phyloP scores from a whole-genome alignment of 2,329 filamentous ascomycete species.

The Zasmidium citrigriseum region DNA sequence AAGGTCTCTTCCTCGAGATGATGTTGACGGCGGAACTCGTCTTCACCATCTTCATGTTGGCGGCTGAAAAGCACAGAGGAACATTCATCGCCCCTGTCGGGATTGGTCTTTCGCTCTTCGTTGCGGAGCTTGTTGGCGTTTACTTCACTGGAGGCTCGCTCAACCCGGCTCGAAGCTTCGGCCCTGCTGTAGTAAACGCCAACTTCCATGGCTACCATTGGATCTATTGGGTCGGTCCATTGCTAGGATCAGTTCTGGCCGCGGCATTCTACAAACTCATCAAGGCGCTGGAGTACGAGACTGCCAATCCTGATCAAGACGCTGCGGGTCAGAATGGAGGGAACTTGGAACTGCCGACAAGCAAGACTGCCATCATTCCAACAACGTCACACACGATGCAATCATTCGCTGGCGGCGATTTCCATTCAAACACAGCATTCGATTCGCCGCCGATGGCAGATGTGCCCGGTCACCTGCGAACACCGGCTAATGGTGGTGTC shows the following conservation, averaged over 20 bases:
- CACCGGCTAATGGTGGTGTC: no score
- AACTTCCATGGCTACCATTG: conserved; percentile 35
- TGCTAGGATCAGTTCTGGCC: conserved; percentile 32
- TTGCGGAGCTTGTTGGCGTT: conserved; percentile 24
- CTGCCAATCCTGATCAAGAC: conserved; percentile 30
- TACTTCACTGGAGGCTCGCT: conserved; percentile 36
- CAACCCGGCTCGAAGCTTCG: conserved; percentile 38
- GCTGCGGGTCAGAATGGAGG: not conserved
- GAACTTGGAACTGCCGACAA: no score
- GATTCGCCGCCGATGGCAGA: no score
- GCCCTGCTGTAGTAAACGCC: conserved; percentile 30
- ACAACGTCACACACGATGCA: no score
- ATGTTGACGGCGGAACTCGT: conserved; percentile 33
- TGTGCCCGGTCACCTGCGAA: no score
- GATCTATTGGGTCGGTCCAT: conserved; percentile 30
- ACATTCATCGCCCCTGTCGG: conserved; percentile 33
- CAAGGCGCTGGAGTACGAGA: conserved; percentile 35
- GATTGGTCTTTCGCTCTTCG: conserved; percentile 29
- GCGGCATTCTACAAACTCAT: conserved; percentile 36
- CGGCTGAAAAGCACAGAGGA: conserved; percentile 36
- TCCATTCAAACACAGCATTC: no score
- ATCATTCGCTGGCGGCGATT: no score
- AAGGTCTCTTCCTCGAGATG: conserved; percentile 41
- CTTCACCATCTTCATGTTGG: conserved; percentile 39
- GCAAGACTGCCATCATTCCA: no score